Conservation (phyloP, 2,329 filamentous ascomycete genomes). For the Colletotrichum graminicola region DNA sequence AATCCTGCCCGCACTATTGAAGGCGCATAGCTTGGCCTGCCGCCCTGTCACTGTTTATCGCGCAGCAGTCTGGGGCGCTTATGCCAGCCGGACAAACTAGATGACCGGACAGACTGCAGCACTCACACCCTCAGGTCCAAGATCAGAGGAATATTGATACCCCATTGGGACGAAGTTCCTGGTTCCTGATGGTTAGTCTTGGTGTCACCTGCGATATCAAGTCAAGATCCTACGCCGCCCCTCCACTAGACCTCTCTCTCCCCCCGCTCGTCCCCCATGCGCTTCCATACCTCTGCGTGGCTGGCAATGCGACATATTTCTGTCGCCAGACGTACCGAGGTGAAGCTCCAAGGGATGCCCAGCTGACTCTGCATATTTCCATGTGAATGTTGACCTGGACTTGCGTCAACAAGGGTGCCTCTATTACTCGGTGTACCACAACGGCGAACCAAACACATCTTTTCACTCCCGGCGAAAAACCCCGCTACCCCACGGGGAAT, state of each 20-base stretch:
- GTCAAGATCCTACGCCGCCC: conserved; percentile 2
- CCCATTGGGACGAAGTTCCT: conserved; percentile 35
- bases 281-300: conserved; percentile 10
- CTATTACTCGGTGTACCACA: neutral
- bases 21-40: conserved; percentile 20
- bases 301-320: conserved; percentile 16
- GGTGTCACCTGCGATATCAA: conserved; percentile 27
- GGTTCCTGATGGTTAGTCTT: conserved; percentile 37
- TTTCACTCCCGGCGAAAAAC: conserved; percentile 9
- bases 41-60: conserved; percentile 10
- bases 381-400: conserved; percentile 25
- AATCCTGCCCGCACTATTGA: conserved; percentile 22
- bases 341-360: conserved; percentile 4
- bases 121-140: conserved; percentile 22
- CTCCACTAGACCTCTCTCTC: conserved; percentile 5
- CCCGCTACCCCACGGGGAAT: conserved; percentile 40
- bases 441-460: conserved; percentile 13
- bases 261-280: neutral
- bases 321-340: conserved; percentile 36
- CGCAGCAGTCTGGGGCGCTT: conserved; percentile 14
- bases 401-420: conserved; percentile 29
- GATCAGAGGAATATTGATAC: conserved; percentile 28
- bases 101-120: neutral
- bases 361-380: conserved; percentile 28
- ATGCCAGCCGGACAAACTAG: conserved; percentile 21